Evolutionary conservation across 805 yeast species (phyloP).

Genomic region (Danielia reshetovae): DNA sequence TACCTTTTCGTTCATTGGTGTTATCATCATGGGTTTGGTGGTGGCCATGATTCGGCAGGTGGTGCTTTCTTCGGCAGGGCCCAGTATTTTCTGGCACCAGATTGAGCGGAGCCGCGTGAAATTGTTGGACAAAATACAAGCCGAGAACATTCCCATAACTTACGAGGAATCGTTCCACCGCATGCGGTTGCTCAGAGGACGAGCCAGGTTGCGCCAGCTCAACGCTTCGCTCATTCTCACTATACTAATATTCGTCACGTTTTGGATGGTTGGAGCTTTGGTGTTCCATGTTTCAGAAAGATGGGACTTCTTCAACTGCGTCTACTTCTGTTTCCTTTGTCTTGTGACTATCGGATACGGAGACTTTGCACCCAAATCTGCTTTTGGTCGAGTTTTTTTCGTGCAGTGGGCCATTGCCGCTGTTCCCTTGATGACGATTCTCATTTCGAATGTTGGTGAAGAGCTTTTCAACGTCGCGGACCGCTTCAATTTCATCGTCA

Average conservation of each 20-base stretch:
- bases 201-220: conserved; percentile 37
- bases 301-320: conserved; percentile 68
- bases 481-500: conserved; percentile 7
- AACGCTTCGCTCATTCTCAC: conserved; percentile 37
- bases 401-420: conserved; percentile 79
- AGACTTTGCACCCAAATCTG: conserved; percentile 56
- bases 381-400: conserved; percentile 70
- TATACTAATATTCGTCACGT: conserved; percentile 43
- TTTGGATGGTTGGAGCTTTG: conserved; percentile 73
- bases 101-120: conserved; percentile 48
- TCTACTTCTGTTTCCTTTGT: conserved; percentile 76
- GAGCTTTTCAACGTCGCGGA: conserved; percentile 36
- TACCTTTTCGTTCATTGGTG: conserved; percentile 65
- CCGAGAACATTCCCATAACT: conserved; percentile 19
- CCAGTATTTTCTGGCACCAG: conserved; percentile 63
- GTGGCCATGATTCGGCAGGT: conserved; percentile 66
- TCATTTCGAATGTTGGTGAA: conserved; percentile 72
- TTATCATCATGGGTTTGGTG: conserved; percentile 69
- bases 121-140: conserved; percentile 21
- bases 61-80: conserved; percentile 55
- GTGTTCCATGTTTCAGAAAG: conserved; percentile 56
- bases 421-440: conserved; percentile 81
- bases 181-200: conserved; percentile 50
- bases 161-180: conserved; percentile 49
- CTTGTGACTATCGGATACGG: conserved; percentile 86